Evolutionary conservation across 768 basidiomycete genomes (phyloP).

Genomic region (Myochromella boudieri): DNA sequence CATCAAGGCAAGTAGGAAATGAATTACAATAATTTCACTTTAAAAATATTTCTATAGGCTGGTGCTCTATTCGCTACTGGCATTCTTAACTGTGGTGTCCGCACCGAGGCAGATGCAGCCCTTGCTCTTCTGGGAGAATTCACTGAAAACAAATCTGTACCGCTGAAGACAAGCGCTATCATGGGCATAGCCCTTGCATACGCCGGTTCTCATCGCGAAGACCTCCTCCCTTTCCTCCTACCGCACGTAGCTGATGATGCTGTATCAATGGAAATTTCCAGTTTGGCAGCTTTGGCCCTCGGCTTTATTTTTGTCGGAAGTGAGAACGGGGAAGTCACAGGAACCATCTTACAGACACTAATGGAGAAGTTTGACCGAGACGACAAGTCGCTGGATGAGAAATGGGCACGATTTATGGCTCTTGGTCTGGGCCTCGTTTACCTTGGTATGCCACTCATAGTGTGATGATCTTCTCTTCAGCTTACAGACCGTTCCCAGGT

Average conservation of each 20-base stretch:
- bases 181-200: constrained; percentile 94
- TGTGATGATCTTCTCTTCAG: too few relatives aligned
- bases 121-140: constrained; percentile 89
- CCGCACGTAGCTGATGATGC: constrained; percentile 81
- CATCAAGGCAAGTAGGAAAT: constrained; percentile 65
- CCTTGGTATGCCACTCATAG: constrained; percentile 59
- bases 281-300: constrained; percentile 82
- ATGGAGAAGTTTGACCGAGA: constrained; percentile 74
- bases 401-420: constrained; percentile 91
- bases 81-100: constrained; percentile 84
- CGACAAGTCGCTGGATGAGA: constrained; percentile 78
- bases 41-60: constrained; percentile 44
- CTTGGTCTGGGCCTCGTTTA: constrained; percentile 89
- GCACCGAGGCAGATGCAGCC: constrained; percentile 91
- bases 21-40: background rate
- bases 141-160: constrained; percentile 81
- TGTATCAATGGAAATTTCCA: constrained; percentile 85
- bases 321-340: constrained; percentile 89
- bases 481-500: constrained; percentile 45
- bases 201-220: constrained; percentile 89
- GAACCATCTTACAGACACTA: constrained; percentile 85
- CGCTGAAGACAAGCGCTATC: constrained; percentile 85
- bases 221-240: constrained; percentile 74
- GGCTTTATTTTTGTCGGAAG: constrained; percentile 97
- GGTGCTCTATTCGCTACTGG: constrained; percentile 95